Base-by-base conservation (phyloP, 768 basidiomycete genomes). In the Boletus subcaerulescens region DNA sequence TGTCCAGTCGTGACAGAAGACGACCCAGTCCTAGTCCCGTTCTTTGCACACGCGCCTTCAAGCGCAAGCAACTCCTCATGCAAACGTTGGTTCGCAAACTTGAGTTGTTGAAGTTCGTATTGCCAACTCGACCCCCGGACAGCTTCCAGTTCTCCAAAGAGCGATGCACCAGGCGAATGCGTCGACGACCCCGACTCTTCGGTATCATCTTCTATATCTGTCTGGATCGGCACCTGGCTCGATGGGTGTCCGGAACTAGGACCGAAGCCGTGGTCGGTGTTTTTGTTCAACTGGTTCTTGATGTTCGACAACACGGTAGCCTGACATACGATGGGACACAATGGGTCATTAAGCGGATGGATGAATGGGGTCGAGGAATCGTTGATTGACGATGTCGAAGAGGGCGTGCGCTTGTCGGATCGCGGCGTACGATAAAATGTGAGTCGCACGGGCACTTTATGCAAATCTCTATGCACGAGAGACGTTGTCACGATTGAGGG, bases 51-150 rank as follows among this genome's bases (percentile, higher is more conserved):
- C 9, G 46, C 58, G 29, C 56, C 65, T 42, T 80, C 79, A 13
- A 81, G 69, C 17, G 63, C 67, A 22, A 65, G 67, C 29, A 85
- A 57, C 63, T 91, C 87, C 44, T 87, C 86, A 48, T 69, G 69
- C 52, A 92, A 59, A 56, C 83, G 71, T 70, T 83, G 77, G 64
- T 92, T 93, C 49, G 80, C 76, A 62, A 85, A 85, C 65, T 84
- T 80, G 60, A 94, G 76, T 69, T 93, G 90, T 72, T 92, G 87
- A 45, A 95, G 76, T 73, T 93, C 91, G 61, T 93, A 96, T 73
- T 96, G 93, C 93, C 94, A 97, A 60, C 90, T 92, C 32, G 87
- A 86, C 12, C 82, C 85, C 5, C 86, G 74, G 14, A 73, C 69
- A 0, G 80, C 78, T 41, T 88, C 84, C 14, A 94, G 77, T 67